Base-by-base conservation (phyloP, 306 rosid genomes). In the Cucurbita argyrosperma region DNA sequence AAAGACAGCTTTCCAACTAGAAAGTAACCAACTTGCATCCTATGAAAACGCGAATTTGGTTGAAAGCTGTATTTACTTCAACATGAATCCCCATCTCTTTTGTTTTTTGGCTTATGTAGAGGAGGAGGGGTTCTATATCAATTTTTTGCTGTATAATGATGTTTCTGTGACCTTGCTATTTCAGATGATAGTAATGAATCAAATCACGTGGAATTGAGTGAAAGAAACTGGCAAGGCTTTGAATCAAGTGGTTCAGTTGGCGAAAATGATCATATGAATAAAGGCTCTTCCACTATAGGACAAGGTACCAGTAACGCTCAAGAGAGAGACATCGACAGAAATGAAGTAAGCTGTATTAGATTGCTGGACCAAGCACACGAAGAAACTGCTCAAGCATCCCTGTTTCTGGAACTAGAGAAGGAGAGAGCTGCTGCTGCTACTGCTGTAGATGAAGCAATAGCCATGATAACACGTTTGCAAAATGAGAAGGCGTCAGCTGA, bases 381-480 rank as follows among this genome's bases (percentile, higher is more conserved):
- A 71, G 88, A 88, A 79, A 77, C 85, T 16, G 89, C 90, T 55
- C 84, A 77, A 52, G 84, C 86, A 61, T 76, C 86, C 80, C 96
- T 95, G 54, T 87, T 72, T 86, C 62, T 87, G 55, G 99, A 95
- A 85, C 90, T 95, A 74, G 99, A 95, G 83, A 84, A 95, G 86
- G 99, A 91, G 90, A 85, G 96, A 85, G 90, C 96, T 74, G 92
- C 99, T 18, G 87, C 97, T 77, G 96, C 96, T 74, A 83, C 79
- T 72, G 96, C 99, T 49, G 96, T 97, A 3, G 97, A 95, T 57
- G 97, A 95, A 86, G 89, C 97, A n/a, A 87, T 95, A 92, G 92
- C 97, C 39, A 91, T 88, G 99, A 89, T 95, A 79, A 81, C 71
- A 1, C 96, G 97, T 55, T 83, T 95, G 80, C 96, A 95, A 74